Evolutionary conservation across 1,284 basidiomycete genomes (phyloP).

Genomic region (Bondarzewia mesenterica): DNA sequence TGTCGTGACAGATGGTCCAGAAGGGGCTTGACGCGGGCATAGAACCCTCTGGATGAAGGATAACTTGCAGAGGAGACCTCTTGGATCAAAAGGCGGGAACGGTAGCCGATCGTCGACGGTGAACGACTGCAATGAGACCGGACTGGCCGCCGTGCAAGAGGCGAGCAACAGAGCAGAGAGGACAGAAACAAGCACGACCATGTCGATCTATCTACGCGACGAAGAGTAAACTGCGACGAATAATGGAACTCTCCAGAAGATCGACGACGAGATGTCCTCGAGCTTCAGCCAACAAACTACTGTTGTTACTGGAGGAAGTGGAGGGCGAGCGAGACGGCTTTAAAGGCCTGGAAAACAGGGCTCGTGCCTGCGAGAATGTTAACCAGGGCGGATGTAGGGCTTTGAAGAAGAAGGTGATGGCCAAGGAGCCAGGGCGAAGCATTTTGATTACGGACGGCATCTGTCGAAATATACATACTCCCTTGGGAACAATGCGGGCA

Average conservation of each 20-base stretch:
- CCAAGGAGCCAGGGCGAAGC: conserved; percentile 8
- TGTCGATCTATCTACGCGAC: conserved; percentile 12
- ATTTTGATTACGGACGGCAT: conserved; percentile 5
- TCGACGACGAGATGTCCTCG: background rate
- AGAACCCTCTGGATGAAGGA: conserved; percentile 30
- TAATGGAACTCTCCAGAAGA: no score
- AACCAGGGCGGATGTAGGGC: background rate
- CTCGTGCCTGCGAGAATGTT: conserved; percentile 21
- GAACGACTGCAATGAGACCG: conserved; percentile 16
- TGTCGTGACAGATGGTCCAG: conserved; percentile 31
- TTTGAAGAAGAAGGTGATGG: conserved; percentile 10
- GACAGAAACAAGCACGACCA: conserved; percentile 30
- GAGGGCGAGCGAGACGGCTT: conserved; percentile 8
- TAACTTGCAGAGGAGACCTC: conserved; percentile 34
- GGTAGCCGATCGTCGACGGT: conserved; percentile 1
- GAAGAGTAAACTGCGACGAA: background rate
- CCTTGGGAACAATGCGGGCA: conserved; percentile 1
- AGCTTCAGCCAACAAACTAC: background rate
- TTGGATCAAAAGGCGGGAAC: conserved; percentile 19
- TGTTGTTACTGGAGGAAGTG: conserved; percentile 3
- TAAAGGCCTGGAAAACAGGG: conserved; percentile 17
- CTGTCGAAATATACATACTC: conserved; percentile 1
- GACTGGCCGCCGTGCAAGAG: conserved; percentile 22
- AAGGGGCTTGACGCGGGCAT: conserved; percentile 30
- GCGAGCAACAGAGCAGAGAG: conserved; percentile 27